Base-by-base conservation (phyloP, 495 filamentous ascomycete species). In the Talaromyces wortmannii region DNA sequence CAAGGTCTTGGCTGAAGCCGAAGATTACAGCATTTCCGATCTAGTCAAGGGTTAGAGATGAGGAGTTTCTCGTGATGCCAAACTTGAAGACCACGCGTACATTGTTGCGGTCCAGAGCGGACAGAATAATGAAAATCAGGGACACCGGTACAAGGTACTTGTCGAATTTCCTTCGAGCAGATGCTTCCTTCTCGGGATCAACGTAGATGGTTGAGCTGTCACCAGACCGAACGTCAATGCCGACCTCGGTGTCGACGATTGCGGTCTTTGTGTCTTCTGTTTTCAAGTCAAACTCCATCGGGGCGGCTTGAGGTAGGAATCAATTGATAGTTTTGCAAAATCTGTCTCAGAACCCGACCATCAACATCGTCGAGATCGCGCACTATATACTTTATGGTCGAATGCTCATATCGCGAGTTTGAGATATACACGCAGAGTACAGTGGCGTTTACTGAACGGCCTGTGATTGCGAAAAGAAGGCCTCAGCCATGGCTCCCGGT, bases 101-200 rank as follows among this genome's bases (percentile, higher is more conserved):
- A 50, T 57, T 52, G 31, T 52, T 52, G 36, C 50, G 31, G 15
- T 52, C 50, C 50, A 52, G 23, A 4, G 50, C 17, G 48, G 31
- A 45, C 48, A 57, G 23, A 46, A 45, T 31, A 16, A 51, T 16
- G 36, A 50, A 46, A 4, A 52, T 23, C 4, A 50, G 8, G n/a
- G 55, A 36, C 17, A 49, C 42, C 23, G 53, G 53, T 32, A 48
- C 29, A 15, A 48, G n/a, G 15, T 40, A 49, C 42, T 43, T 40
- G 17, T 52, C 50, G 50, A 52, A 52, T 18, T 52, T 52, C 13
- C 48, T 40, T 3, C 32, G 12, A 57, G 45, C 40, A 50, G 58
- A 10, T 45, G 49, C n/a, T 44, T 48, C 16, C 56, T 63, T 55
- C 43, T 63, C 8, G 55, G 54, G 29, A 53, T 57, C 30, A 60